These are phyloP conservation scores for Yamadazyma akitaensis DNA, from an alignment of 805 yeast species.

Conservation along the genomic window DNA sequence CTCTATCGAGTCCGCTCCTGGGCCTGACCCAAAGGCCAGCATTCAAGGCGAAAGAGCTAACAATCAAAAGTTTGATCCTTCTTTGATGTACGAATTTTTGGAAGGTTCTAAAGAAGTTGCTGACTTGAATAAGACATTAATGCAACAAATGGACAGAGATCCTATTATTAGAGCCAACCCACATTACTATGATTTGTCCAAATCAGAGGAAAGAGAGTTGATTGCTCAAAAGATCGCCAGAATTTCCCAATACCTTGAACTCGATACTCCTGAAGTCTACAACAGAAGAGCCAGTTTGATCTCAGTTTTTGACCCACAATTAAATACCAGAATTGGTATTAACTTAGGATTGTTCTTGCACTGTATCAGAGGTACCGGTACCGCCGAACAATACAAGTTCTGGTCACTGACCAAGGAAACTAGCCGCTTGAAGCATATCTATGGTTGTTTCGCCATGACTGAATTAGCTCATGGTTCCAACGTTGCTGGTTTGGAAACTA, in stretches of 20 bases:
- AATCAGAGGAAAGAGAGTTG: slow-evolving; percentile 53
- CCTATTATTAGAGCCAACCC: slow-evolving; percentile 57
- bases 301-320: slow-evolving; percentile 71
- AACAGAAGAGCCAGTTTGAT: slow-evolving; percentile 57
- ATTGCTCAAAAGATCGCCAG: slow-evolving; percentile 62
- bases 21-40: slow-evolving; percentile 32
- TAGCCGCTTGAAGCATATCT: slow-evolving; percentile 50
- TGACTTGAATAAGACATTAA: slow-evolving; percentile 43
- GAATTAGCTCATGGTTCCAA: slow-evolving; percentile 65
- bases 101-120: slow-evolving; percentile 44
- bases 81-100: slow-evolving; percentile 38
- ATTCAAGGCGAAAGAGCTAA: slow-evolving; percentile 33
- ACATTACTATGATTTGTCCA: slow-evolving; percentile 55
- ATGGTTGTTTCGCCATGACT: slow-evolving; percentile 63
- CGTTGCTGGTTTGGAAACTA: slow-evolving; percentile 56
- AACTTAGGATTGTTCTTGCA: slow-evolving; percentile 82
- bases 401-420: slow-evolving; percentile 79
- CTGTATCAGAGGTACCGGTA: slow-evolving; percentile 84
- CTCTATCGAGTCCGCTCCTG: slow-evolving; percentile 21
- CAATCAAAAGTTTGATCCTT: slow-evolving; percentile 29
- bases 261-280: slow-evolving; percentile 42
- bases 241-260: slow-evolving; percentile 59
- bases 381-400: slow-evolving; percentile 75
- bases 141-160: slow-evolving; percentile 63
- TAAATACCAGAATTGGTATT: slow-evolving; percentile 81